Conservation (phyloP, 2,329 filamentous ascomycete species). For the Septoria linicola region DNA sequence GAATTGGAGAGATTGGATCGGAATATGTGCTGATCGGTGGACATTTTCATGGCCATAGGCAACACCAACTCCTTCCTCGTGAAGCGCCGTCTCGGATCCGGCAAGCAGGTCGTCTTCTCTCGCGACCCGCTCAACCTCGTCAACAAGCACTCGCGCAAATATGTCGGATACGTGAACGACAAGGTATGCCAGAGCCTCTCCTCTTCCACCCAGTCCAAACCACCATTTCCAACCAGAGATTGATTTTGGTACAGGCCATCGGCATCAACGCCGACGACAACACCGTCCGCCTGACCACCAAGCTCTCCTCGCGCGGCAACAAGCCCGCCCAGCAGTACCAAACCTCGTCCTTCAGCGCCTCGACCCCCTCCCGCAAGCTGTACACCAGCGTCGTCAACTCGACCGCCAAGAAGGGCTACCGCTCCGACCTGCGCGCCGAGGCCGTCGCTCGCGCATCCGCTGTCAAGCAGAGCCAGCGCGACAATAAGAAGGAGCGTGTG, state of each 20-base stretch:
- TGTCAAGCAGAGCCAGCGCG: conserved; percentile 67
- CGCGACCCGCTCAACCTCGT: conserved; percentile 89
- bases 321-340: conserved; percentile 68
- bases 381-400: conserved; percentile 84
- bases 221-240: not conserved
- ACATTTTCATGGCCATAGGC: conserved; percentile 56
- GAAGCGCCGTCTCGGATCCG: conserved; percentile 78
- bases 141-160: conserved; percentile 91
- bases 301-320: conserved; percentile 72
- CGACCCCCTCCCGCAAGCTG: conserved; percentile 77
- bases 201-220: conserved; percentile 51
- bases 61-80: conserved; percentile 86
- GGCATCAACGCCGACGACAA: conserved; percentile 78
- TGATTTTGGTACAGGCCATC: conserved; percentile 66
- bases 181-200: not conserved
- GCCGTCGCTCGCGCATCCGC: conserved; percentile 86
- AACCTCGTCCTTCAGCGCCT: conserved; percentile 67
- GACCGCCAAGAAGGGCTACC: conserved; percentile 83
- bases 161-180: conserved; percentile 88
- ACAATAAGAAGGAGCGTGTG: conserved; percentile 73
- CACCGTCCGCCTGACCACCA: conserved; percentile 76
- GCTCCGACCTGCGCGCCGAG: conserved; percentile 51
- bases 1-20: not conserved
- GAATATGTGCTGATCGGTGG: conserved; percentile 12
- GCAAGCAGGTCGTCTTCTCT: conserved; percentile 73